Evolutionary conservation across 495 filamentous ascomycete species (phyloP).

Genomic region (Talaromyces borbonicus): DNA sequence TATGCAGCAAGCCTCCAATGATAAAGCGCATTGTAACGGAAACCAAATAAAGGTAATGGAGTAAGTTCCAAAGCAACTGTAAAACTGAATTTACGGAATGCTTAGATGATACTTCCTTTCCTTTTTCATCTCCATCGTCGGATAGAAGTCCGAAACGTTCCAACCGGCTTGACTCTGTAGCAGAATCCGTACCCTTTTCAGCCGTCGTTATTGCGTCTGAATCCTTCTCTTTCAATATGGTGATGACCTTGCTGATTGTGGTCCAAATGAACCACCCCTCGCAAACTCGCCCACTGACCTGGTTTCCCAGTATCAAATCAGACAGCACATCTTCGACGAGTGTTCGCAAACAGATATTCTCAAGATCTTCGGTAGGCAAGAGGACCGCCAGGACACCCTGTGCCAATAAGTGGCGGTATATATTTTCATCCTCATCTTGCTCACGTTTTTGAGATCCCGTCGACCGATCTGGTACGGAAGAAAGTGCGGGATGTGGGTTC

Average conservation of each 20-base stretch:
- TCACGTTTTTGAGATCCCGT: slow-evolving; percentile 40
- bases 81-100: slow-evolving; percentile 28
- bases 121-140: slow-evolving; percentile 14
- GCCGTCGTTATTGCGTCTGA: slow-evolving; percentile 15
- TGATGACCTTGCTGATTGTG: slow-evolving; percentile 55
- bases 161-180: slow-evolving; percentile 21
- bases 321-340: slow-evolving; percentile 79
- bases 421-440: slow-evolving; percentile 65
- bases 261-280: slow-evolving; percentile 84
- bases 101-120: not conserved
- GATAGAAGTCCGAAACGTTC: slow-evolving; percentile 40
- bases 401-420: slow-evolving; percentile 73
- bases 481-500: slow-evolving; percentile 68
- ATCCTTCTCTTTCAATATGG: slow-evolving; percentile 22
- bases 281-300: slow-evolving; percentile 64
- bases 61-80: slow-evolving; percentile 53
- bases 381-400: slow-evolving; percentile 69
- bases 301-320: slow-evolving; percentile 72
- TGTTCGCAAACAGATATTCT: slow-evolving; percentile 71
- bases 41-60: slow-evolving; percentile 60
- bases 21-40: slow-evolving; percentile 56
- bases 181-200: not conserved
- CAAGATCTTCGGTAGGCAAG: slow-evolving; percentile 83
- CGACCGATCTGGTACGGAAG: slow-evolving; percentile 55
- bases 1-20: slow-evolving; percentile 38